Evolutionary conservation across 2,329 filamentous ascomycete genomes (phyloP).

Genomic region (Sarocladium oryzae): DNA sequence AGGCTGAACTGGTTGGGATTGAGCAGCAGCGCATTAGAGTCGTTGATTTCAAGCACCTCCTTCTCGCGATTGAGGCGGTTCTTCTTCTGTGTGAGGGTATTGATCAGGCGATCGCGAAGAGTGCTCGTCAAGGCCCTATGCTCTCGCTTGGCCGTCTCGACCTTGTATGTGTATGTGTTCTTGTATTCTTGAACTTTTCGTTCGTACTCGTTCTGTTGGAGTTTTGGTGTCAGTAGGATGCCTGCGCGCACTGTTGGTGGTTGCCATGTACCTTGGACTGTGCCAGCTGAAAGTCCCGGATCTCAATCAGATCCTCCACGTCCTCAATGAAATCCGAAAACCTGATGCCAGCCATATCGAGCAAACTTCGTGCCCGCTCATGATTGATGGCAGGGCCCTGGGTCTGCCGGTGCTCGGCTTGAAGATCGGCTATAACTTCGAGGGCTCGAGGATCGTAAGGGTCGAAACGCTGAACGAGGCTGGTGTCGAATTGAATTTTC

Average conservation of each 20-base stretch:
- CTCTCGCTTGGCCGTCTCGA: conserved; percentile 57
- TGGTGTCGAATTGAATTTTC: conserved; percentile 87
- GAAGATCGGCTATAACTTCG: conserved; percentile 61
- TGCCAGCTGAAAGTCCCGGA: conserved; percentile 76
- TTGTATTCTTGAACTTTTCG: conserved; percentile 54
- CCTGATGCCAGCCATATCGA: conserved; percentile 73
- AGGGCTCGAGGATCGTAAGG: conserved; percentile 69
- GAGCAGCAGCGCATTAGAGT: conserved; percentile 57
- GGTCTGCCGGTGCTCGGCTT: conserved; percentile 46
- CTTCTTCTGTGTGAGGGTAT: conserved; percentile 58
- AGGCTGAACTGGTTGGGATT: conserved; percentile 64
- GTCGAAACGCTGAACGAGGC: conserved; percentile 76
- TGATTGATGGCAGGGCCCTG: conserved; percentile 31
- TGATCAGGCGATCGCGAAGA: conserved; percentile 60
- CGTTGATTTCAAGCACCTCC: conserved; percentile 60
- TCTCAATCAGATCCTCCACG: conserved; percentile 81
- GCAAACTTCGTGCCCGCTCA: conserved; percentile 45
- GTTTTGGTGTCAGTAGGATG: conserved; percentile 4
- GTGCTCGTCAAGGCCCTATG: conserved; percentile 53
- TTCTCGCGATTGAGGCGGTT: conserved; percentile 59
- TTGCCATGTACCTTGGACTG: conserved; percentile 63
- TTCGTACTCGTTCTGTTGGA: conserved; percentile 52
- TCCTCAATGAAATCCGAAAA: conserved; percentile 82
- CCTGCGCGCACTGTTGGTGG: not conserved
- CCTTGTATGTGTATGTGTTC: conserved; percentile 54